Conservation (phyloP, 768 basidiomycete genomes). For the Boletus rubropictus region DNA sequence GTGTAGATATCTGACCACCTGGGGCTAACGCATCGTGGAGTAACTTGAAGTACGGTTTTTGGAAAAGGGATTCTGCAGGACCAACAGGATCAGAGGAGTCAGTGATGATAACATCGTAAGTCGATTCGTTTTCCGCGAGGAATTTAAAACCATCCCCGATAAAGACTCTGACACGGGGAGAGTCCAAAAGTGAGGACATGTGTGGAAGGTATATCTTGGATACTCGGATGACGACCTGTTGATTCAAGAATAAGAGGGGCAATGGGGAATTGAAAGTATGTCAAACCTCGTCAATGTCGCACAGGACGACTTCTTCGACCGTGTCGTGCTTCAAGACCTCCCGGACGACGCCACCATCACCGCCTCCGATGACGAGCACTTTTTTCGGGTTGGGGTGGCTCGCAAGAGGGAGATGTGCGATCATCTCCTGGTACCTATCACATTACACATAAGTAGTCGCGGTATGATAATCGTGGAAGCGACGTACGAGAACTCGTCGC, state of each 20-base stretch:
- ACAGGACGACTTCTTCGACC: slow-evolving; percentile 89
- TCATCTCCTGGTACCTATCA: slow-evolving; percentile 95
- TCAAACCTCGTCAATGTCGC: slow-evolving; percentile 92
- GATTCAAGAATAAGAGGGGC: neutral
- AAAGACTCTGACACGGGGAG: slow-evolving; percentile 75
- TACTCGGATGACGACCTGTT: slow-evolving; percentile 89
- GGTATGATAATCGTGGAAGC: neutral
- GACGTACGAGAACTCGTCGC: slow-evolving; percentile 95
- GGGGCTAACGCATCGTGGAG: slow-evolving; percentile 84
- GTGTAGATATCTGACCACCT: slow-evolving; percentile 91
- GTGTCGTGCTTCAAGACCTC: slow-evolving; percentile 92
- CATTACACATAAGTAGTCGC: neutral
- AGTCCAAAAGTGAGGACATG: slow-evolving; percentile 79
- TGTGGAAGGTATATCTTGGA: slow-evolving; percentile 91
- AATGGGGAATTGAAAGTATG: neutral
- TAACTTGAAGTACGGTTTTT: slow-evolving; percentile 95
- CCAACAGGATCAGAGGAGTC: slow-evolving; percentile 98
- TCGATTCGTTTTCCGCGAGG: slow-evolving; percentile 77
- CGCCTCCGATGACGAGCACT: slow-evolving; percentile 96
- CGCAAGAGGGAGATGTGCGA: slow-evolving; percentile 91
- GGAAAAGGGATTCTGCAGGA: slow-evolving; percentile 89
- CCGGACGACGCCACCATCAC: slow-evolving; percentile 96
- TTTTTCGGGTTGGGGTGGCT: slow-evolving; percentile 94
- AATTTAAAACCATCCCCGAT: slow-evolving; percentile 98
- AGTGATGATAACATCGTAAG: slow-evolving; percentile 97